Evolutionary conservation across 306 rosid species (phyloP).

Genomic region (Prunus dulcis): DNA sequence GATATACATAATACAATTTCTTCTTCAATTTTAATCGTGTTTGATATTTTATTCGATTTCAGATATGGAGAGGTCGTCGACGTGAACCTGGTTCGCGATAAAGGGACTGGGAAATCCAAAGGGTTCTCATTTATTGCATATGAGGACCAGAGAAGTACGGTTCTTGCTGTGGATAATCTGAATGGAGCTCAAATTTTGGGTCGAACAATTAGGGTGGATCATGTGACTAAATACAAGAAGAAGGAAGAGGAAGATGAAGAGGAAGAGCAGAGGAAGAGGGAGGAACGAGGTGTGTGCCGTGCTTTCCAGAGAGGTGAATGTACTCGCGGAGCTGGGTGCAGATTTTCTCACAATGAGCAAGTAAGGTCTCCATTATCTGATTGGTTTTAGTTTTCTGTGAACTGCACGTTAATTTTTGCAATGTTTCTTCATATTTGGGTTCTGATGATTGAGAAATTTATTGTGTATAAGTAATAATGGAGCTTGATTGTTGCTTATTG

Average conservation of each 20-base stretch:
- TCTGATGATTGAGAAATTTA: neutral
- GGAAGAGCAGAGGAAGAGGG: conserved; percentile 68
- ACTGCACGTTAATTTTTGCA: neutral
- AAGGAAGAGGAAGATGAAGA: conserved; percentile 95
- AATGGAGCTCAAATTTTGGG: conserved; percentile 86
- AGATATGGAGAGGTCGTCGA: conserved; percentile 90
- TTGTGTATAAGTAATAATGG: neutral
- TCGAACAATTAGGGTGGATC: conserved; percentile 85
- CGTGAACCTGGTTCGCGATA: conserved; percentile 86
- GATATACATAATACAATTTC: neutral
- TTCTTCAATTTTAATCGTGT: neutral
- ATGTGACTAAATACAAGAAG: conserved; percentile 75
- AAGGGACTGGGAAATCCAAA: conserved; percentile 84
- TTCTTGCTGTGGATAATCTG: conserved; percentile 88
- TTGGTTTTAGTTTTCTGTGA: neutral
- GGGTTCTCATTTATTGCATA: conserved; percentile 90
- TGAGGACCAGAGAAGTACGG: conserved; percentile 93
- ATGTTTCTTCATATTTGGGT: neutral
- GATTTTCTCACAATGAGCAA: conserved; percentile 84
- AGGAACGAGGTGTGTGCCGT: conserved; percentile 91
- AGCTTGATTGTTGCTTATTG: neutral
- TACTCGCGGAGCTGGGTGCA: conserved; percentile 87
- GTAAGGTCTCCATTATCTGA: conserved; percentile 35
- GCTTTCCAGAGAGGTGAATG: conserved; percentile 93
- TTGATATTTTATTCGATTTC: neutral